Evolutionary conservation across 2,329 filamentous ascomycete species (phyloP).

Genomic region (Paecilomyces sp.): DNA sequence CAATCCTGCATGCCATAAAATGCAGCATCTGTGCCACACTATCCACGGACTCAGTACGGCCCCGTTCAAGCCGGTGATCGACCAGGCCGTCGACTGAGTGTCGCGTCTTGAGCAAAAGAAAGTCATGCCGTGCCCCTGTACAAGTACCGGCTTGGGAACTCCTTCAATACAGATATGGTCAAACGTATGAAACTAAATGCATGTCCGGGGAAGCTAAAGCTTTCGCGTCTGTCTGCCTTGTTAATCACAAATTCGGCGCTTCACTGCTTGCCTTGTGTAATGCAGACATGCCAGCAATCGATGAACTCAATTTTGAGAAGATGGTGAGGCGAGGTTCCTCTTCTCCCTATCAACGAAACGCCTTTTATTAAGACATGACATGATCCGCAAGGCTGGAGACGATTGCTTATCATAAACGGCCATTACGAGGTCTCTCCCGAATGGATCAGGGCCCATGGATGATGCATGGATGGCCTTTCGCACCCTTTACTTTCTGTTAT

Average conservation of each 20-base stretch:
- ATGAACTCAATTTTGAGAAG: not conserved
- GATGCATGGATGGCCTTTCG: not conserved
- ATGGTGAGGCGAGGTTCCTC: not conserved
- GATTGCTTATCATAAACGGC: not conserved
- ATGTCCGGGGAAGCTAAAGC: not conserved
- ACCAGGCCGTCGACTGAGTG: too few relatives aligned
- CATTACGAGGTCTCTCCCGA: not conserved
- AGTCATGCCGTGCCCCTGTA: too few relatives aligned
- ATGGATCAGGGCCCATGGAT: not conserved
- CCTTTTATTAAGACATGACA: not conserved
- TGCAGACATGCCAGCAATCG: not conserved
- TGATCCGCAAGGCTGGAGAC: not conserved
- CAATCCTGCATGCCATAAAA: too few relatives aligned
- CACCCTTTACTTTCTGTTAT: not conserved
- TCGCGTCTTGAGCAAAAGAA: too few relatives aligned
- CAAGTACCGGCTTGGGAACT: too few relatives aligned
- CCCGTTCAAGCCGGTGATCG: too few relatives aligned
- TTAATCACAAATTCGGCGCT: not conserved
- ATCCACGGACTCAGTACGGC: too few relatives aligned
- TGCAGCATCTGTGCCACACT: too few relatives aligned
- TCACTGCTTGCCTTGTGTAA: not conserved
- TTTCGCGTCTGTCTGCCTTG: not conserved
- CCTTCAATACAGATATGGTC: too few relatives aligned
- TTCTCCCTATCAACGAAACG: not conserved
- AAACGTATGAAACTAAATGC: too few relatives aligned